Conservation (phyloP, 306 rosid genomes). For the Lathyrus tuberosus region DNA sequence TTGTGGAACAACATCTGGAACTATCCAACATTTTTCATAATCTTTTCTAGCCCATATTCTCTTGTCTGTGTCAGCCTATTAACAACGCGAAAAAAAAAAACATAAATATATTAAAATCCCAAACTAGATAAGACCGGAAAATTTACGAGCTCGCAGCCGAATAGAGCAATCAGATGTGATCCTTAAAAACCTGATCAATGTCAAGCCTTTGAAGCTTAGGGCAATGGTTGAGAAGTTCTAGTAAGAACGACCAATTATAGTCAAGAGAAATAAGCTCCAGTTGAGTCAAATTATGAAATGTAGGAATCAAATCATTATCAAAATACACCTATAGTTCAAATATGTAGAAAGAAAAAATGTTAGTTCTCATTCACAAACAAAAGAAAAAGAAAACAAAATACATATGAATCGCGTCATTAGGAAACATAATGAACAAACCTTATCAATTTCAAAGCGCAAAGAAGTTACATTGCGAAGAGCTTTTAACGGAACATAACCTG, state of each 20-base stretch:
- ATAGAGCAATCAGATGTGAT: neutral
- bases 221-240: neutral
- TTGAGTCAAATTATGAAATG: constrained; percentile 7
- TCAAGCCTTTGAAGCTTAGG: constrained; percentile 23
- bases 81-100: too few species aligned
- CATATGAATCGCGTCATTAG: too few species aligned
- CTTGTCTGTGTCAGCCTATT: neutral
- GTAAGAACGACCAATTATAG: neutral
- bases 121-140: too few species aligned
- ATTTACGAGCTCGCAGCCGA: too few species aligned
- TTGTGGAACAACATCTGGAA: neutral
- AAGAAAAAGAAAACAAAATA: too few species aligned
- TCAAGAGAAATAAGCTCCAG: neutral
- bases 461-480: neutral
- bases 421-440: too few species aligned
- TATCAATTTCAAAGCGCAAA: neutral
- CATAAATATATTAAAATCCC: too few species aligned
- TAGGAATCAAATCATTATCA: neutral
- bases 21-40: neutral
- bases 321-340: neutral
- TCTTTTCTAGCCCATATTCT: neutral
- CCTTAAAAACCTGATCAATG: too few species aligned
- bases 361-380: neutral
- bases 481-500: neutral
- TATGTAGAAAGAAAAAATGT: neutral